Base-by-base conservation (phyloP, 2,329 filamentous ascomycete genomes). In the Neoarthrinium moseri region DNA sequence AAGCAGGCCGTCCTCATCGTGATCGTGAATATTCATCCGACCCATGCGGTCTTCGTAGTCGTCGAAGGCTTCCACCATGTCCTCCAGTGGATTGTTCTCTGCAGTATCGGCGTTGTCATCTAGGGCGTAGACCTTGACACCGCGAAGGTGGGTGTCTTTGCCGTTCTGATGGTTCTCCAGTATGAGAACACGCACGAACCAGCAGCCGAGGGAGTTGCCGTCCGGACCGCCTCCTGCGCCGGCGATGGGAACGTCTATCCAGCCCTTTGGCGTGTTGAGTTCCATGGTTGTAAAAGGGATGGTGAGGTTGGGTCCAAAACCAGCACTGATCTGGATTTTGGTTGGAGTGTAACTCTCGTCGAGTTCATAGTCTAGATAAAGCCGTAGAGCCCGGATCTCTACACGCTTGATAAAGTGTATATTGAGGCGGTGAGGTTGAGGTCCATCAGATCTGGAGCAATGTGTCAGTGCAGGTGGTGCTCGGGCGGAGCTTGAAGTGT, bases 91-190 rank as follows among this genome's bases (percentile, higher is more conserved):
- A 20, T 65, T 69, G 40, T 63, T 62, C 32, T 68, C 63, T 3
- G 64, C 61, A 4, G 65, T 69, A 12, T 67, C 64, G 4, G 64
- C 68, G 13, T 67, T 68, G 11, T 72, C 69, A 49, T 80, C 77
- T 22, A 80, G 69, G 1, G 80, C 80, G 54, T 82, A 99, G 8
- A 97, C 86, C 70, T 96, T 95, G 65, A 99, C 80, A 2, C 91
- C 92, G 13, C 94, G 80, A 20, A 99, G 79, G 73, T 99, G 94
- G n/a, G 94, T 99, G 64, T 99, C 94, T 66, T 99, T 99, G 53
- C 94, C 94, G 65, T 99, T 99, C 69, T 99, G 94, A 65, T 99
- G 94, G 62, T 99, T 99, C 70, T 97, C 94, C 42, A 92, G 80
- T 39, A 99, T 86, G 55, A 88, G 84, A 60, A 97, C 84, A 66